Evolutionary conservation across 345 rosid genomes (phyloP).

Genomic region (Gossypium turneri): DNA sequence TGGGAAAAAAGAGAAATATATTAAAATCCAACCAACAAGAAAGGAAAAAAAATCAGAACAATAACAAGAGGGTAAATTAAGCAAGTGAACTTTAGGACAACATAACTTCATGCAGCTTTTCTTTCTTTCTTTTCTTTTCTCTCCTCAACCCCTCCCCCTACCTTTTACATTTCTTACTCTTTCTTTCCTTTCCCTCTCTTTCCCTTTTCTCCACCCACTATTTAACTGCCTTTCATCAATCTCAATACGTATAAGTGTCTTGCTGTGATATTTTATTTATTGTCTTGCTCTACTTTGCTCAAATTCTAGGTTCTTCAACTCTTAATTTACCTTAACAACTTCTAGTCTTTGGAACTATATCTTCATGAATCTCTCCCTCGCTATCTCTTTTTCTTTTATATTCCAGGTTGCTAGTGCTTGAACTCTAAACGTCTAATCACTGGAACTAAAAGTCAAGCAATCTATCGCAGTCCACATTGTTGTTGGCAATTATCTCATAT

Average conservation of each 20-base stretch:
- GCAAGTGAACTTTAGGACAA: background rate
- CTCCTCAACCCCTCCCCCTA: background rate
- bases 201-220: background rate
- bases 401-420: background rate
- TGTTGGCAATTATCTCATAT: background rate
- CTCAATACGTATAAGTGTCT: background rate
- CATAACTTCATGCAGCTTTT: background rate
- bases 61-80: background rate
- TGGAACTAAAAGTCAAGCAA: background rate
- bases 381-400: background rate
- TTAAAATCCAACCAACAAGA: background rate
- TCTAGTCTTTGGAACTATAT: background rate
- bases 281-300: background rate
- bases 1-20: slow-evolving; percentile 4
- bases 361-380: background rate
- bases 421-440: background rate
- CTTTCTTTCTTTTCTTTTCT: background rate
- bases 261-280: background rate
- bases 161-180: background rate
- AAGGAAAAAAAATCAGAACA: background rate
- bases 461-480: background rate
- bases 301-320: background rate
- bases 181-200: background rate
- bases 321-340: background rate
- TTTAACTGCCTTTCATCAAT: background rate